Evolutionary conservation across 148 eudicot genomes (phyloP), one percentile per base, ranked within the genome.

Genomic region (Pouteria glomerata): DNA sequence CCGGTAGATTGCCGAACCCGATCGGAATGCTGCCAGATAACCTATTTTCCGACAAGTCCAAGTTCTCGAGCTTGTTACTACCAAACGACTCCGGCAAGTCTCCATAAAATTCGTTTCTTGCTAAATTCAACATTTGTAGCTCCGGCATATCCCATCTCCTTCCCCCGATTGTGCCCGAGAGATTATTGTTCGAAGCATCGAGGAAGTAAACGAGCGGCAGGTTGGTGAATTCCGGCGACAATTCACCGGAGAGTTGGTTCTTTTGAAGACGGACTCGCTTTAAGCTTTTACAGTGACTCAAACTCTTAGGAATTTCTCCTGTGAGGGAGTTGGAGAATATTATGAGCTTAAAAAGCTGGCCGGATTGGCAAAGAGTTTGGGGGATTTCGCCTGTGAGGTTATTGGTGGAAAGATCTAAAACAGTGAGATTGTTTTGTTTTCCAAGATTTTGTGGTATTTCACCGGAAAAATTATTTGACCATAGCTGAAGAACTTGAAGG

Each of bases 341-440:
- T 35, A 93, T 90, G 57, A 93, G 93, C 72, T 93, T 93, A 23
- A 65, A 76, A 52, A 93, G 93, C 19, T 57, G 63, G 34, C 82
- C 71, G 0, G 98, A 90, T 0, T 78, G 30, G 66, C 98, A 93
- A 31, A 90, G 81, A 24, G 52, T 72, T 71, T 69, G 74, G 7
- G 98, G 98, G 29, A 93, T 85, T 78, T 73, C 79, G n/a, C 96
- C 98, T 5, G 78, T 75, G 78, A 93, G 96, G 72, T 78, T 73
- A 71, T 93, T 93, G 15, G 96, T 81, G 14, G 98, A 93, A 76
- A 93, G 98, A 81, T 93, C 98, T 67, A 93, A 31, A 11, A 87
- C 72, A 6, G 98, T 88, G 68, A 93, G 92, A 59, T 90, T 93
- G 41, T 87, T 93, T 19, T 64, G 27, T 44, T 82, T 84, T 2